Base-by-base conservation (phyloP, 179 eudicot genomes). In the Silene noctiflora region DNA sequence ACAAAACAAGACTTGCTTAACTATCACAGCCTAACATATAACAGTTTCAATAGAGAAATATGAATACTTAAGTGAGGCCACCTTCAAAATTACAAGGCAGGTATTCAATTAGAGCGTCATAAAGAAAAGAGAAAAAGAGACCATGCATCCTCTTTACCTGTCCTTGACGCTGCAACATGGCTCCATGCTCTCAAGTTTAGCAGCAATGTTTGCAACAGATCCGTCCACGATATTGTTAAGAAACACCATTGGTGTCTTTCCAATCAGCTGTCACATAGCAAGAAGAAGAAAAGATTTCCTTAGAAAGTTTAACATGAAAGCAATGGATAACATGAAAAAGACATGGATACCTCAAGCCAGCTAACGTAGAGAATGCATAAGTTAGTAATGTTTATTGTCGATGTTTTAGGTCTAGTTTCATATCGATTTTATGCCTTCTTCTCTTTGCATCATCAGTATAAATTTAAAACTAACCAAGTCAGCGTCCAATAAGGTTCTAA, bases 181-280 rank as follows among this genome's bases (percentile, higher is more conserved):
- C 85, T 95, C 99, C 99, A 95, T 91, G 84, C 90, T 95, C 87
- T 95, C 99, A 73, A 95, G 99, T 85, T 95, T 95, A 71, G 99
- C 99, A 76, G 98, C 98, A 73, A 95, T 93, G 79, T 83, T 93
- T 73, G 99, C 99, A 76, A 84, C 88, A 83, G 91, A 93, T 31
- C 94, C 99, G 77, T 90, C 81, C 20, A 77, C 92, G 70, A 95
- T 86, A 39, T 76, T 89, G 82, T 95, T 95, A 81, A 95, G 86
- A 86, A 89, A 95, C 73, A 95, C 99, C 97, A 95, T 90, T 35
- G 99, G 99, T 76, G 99, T 95, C 56, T 89, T 95, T 58, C 99
- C 99, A 78, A 95, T 95, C 21, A 95, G 92, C 99, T 95, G 90
- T 73, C 76, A 68, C 24, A 77, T 20, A 46, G 67, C 44, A 85